phyloP scores from a whole-genome alignment of 75 land plant species.

The Adiantum capillusveneris region DNA sequence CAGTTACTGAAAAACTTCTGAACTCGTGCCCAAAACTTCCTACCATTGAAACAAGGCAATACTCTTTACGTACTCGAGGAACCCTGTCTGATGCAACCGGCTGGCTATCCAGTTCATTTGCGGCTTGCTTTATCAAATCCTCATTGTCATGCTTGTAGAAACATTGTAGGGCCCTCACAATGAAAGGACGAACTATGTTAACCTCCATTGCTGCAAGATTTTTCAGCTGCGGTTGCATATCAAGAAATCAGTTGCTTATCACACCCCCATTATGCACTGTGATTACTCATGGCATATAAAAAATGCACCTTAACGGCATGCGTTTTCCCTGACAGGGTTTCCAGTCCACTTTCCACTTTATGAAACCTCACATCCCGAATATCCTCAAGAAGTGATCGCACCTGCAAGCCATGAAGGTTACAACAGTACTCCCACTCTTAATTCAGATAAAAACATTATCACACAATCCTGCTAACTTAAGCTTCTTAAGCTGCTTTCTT shows the following conservation, averaged over 20 bases:
- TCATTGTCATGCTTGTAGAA: constrained; percentile 87
- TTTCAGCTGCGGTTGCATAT: constrained; percentile 54
- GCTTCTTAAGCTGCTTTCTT: too few species aligned
- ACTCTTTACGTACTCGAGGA: constrained; percentile 51
- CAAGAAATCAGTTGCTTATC: not conserved
- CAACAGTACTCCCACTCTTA: too few species aligned
- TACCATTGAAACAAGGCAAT: too few species aligned
- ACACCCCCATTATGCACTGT: not conserved
- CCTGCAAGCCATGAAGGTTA: constrained; percentile 15
- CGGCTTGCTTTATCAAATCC: constrained; percentile 50
- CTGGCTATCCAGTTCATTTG: constrained; percentile 24
- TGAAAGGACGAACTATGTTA: constrained; percentile 84
- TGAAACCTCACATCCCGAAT: constrained; percentile 91
- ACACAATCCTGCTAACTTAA: too few species aligned
- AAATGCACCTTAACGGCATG: constrained; percentile 80
- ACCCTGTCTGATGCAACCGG: constrained; percentile 31
- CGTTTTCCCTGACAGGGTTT: constrained; percentile 56
- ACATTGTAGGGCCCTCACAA: constrained; percentile 66
- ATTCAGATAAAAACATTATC: too few species aligned
- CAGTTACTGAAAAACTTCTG: not conserved
- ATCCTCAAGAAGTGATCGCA: constrained; percentile 87
- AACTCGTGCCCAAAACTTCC: too few species aligned
- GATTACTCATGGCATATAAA: too few species aligned
- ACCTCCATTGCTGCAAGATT: constrained; percentile 98
- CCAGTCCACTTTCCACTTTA: constrained; percentile 85